A percentile compares a stretch with the other conserved stretches of the same genome.
phyloP scores from a whole-genome alignment of 73 alveolate species.

The Paramecium biaurelia region DNA sequence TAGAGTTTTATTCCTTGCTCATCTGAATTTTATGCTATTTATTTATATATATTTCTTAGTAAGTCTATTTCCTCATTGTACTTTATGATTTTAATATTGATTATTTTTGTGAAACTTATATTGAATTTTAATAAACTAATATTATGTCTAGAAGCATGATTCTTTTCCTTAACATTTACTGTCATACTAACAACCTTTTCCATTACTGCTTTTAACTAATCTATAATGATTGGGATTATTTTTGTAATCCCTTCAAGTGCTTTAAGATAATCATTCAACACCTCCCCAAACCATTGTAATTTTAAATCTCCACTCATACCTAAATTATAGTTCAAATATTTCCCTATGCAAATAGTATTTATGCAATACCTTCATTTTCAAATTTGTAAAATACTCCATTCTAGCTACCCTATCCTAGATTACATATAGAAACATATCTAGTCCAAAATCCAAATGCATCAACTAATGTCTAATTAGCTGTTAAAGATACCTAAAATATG shows the following conservation, averaged over 20 bases:
- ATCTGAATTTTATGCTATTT: background rate
- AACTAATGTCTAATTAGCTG: background rate
- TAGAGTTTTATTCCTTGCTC: background rate
- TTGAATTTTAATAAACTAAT: background rate
- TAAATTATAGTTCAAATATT: background rate
- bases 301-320: constrained; percentile 23
- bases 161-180: background rate
- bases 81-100: background rate
- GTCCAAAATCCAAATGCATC: constrained; percentile 44
- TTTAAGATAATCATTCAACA: background rate
- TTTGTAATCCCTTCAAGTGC: background rate
- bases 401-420: background rate
- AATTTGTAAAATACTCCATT: constrained; percentile 2
- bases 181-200: background rate
- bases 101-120: background rate
- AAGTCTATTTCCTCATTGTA: background rate
- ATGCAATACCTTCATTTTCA: background rate
- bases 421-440: background rate
- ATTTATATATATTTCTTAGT: background rate
- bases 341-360: background rate
- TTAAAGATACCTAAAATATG: background rate
- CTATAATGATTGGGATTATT: background rate
- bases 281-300: constrained; percentile 18
- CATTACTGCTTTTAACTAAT: background rate
- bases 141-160: background rate